Evolutionary conservation across 352 stramenopile genomes (phyloP), one percentile per base, ranked within the genome.

Genomic region (Phytophthora pluvialis): DNA sequence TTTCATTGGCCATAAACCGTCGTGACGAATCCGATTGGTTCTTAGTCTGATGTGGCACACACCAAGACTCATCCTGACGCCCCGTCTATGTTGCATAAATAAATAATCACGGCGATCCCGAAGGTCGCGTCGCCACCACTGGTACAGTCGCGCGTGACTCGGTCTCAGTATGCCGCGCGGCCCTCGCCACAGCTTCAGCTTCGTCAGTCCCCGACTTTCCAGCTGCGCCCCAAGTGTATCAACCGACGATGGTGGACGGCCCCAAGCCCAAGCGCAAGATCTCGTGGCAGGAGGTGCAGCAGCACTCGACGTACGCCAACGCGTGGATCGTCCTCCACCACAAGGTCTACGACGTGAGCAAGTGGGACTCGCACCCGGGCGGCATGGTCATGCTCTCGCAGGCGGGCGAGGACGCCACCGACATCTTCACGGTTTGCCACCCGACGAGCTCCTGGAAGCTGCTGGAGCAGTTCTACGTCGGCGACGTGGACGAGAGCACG

Each of bases 371-470:
- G 45, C 90, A 97, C 62, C 90, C 90, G 43, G 90, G 90, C 38
- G 90, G 90, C 56, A 92, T 81, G 83, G 94, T 99, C 58, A 97
- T 99, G 74, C 98, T 99, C 67, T 99, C 97, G 26, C 94, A 99
- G 71, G 97, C 97, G 1, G 97, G 97, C 36, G 95, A 99, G 67
- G 97, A 99, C 73, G 97, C 97, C 69, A 99, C 97, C 4, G 97
- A 99, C 73, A 98, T 98, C 31, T 99, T 99, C 74, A 95, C 96
- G 12, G 96, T 98, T 42, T 99, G 99, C 72, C 97, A 99, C 76
- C 95, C 96, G 13, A 78, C 90, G 12, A 94, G 88, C 55, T 97
- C 96, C 15, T 94, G 97, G 70, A 94, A 94, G 61, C 75, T 98
- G 51, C 86, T 99, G 58, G 96, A 99, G 66, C 89, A 97, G 53